Evolutionary conservation across 2,329 filamentous ascomycete species (phyloP), one percentile per base, ranked within the genome.

Genomic region (Coniosporium tulheliwenetii): DNA sequence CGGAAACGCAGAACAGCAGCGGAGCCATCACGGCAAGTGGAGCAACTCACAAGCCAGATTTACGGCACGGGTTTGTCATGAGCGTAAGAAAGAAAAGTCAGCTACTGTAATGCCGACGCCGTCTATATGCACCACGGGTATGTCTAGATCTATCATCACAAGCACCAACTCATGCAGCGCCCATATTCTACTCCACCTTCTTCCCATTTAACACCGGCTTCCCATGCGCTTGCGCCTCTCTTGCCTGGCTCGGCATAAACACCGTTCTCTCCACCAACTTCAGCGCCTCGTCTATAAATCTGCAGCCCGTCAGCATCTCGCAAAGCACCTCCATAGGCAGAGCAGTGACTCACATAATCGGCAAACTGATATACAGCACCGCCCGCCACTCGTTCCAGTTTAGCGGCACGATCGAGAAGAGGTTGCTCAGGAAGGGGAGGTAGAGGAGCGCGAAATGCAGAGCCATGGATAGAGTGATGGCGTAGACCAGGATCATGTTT

Each of bases 401-500:
- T 49, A 98, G 64, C 8, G 91, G 87, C 47, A 94, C 64, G 48
- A 98, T 96, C 32, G 83, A 84, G 67, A 98, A 98, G 44, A 98
- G 66, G 7, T 67, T 69, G 64, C 95, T 89, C 44, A 98, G 65
- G 64, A 94, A 77, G 0, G 93, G 91, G 2, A 80, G 81, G 64
- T 98, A 98, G 32, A 98, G 72, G 39, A 98, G 79, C 16, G 79
- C 84, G 60, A 96, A 95, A 70, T 98, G 91, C 42, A 98, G 72
- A 1, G 77, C 77, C 91, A 98, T 98, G 33, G 85, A 93, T 47
- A 98, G 68, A 9, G 74, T 70, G 56, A 98, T 94, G 46, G 91
- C 93, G 53, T 93, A 94, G 41, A 98, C 85, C 13, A 98, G 79
- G 73, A 94, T 91, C 81, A 94, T 91, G 67, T 98, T 98, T 57